A percentile compares a stretch with the other conserved stretches of the same genome.
Evolutionary conservation across 306 rosid genomes (phyloP).

Genomic region (Gillenia trifoliata): DNA sequence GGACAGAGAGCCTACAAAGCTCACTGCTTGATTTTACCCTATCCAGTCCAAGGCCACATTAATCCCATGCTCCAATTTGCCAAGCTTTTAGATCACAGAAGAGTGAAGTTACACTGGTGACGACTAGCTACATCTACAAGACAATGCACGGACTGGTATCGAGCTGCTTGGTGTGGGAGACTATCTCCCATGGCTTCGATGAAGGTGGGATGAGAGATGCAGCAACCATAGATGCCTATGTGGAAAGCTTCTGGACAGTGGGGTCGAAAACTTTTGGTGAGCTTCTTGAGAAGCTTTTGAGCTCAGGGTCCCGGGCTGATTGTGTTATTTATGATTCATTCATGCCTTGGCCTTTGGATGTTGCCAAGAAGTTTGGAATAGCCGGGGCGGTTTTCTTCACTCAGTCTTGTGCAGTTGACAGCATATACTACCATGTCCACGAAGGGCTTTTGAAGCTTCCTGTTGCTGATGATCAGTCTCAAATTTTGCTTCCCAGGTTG

Average conservation of each 20-base stretch:
- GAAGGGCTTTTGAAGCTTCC: constrained; percentile 23
- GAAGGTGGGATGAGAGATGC: neutral
- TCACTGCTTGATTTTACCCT: constrained; percentile 34
- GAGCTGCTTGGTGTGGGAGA: constrained; percentile 21
- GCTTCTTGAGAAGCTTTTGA: constrained; percentile 22
- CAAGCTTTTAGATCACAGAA: constrained; percentile 32
- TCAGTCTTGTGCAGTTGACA: constrained; percentile 21
- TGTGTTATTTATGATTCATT: constrained; percentile 38
- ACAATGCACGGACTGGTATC: neutral
- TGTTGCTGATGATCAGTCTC: constrained; percentile 15
- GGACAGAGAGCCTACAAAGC: constrained; percentile 6
- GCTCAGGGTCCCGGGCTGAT: constrained; percentile 14
- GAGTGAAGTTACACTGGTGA: constrained; percentile 30
- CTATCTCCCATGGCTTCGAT: constrained; percentile 46
- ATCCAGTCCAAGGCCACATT: constrained; percentile 40
- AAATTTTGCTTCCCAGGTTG: constrained; percentile 36
- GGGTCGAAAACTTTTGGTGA: constrained; percentile 27
- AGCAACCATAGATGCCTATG: neutral
- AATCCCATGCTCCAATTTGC: constrained; percentile 41
- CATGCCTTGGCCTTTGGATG: constrained; percentile 35
- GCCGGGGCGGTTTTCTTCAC: constrained; percentile 26
- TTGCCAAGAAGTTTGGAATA: constrained; percentile 33
- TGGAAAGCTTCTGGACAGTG: constrained; percentile 9
- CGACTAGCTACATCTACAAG: constrained; percentile 16
- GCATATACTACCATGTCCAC: constrained; percentile 23